Percentiles rank a stretch among this genome's conserved stretches.
phyloP scores from a whole-genome alignment of 495 filamentous ascomycete genomes.

The Gamarada debralockiae region DNA sequence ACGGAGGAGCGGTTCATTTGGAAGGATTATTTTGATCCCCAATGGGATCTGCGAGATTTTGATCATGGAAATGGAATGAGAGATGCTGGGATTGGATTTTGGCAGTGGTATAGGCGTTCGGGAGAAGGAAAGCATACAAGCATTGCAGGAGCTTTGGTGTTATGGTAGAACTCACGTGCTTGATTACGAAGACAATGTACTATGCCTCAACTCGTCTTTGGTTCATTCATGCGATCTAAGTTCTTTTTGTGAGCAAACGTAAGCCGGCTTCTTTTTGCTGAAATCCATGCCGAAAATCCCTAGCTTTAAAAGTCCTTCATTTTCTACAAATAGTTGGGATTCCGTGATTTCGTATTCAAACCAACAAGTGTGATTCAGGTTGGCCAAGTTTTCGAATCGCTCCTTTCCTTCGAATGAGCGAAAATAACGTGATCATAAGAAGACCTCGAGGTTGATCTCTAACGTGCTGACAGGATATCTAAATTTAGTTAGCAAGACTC shows the following conservation, averaged over 20 bases:
- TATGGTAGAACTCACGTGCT: not conserved
- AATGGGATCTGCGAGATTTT: too few relatives aligned
- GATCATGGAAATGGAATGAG: not conserved
- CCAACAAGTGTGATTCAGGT: too few relatives aligned
- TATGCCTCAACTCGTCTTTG: not conserved
- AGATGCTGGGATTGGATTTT: not conserved
- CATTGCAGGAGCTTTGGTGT: conserved; percentile 19
- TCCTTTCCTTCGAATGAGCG: not conserved
- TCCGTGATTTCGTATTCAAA: too few relatives aligned
- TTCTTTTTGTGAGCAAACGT: conserved; percentile 17
- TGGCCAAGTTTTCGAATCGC: not conserved
- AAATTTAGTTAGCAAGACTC: conserved; percentile 21
- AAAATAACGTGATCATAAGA: conserved; percentile 53
- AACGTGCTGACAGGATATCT: conserved; percentile 91
- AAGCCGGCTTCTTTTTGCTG: too few relatives aligned
- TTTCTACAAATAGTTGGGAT: too few relatives aligned
- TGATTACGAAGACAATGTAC: not conserved
- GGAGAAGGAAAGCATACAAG: not conserved
- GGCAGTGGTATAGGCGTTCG: conserved; percentile 5
- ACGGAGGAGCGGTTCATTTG: not conserved
- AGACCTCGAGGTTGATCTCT: conserved; percentile 92
- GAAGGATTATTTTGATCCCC: not conserved
- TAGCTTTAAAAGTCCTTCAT: too few relatives aligned
- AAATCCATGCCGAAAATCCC: too few relatives aligned
- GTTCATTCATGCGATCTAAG: conserved; percentile 19